phyloP scores from a whole-genome alignment of 2,329 filamentous ascomycete species.

The Aspergillus thermomutatus region DNA sequence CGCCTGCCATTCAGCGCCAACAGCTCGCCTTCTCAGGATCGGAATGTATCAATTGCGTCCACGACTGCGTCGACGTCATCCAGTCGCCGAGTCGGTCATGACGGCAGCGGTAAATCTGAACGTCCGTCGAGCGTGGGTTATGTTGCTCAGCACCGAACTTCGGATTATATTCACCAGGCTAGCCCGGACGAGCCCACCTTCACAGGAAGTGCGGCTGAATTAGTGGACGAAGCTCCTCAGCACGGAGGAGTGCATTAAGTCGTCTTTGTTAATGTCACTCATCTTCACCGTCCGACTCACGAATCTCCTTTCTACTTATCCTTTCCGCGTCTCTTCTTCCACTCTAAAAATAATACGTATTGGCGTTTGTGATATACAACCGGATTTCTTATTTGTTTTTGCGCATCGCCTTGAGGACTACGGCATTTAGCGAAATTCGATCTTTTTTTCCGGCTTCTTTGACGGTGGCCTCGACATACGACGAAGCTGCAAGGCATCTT shows the following conservation, averaged over 20 bases:
- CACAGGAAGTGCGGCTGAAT: constrained; percentile 43
- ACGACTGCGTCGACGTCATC: constrained; percentile 36
- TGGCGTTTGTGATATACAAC: constrained; percentile 14
- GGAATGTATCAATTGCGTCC: constrained; percentile 36
- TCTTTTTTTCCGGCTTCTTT: not conserved
- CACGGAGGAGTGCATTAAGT: constrained; percentile 10
- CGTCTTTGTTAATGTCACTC: not conserved
- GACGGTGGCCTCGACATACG: not conserved
- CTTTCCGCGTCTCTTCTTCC: not conserved
- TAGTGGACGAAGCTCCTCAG: constrained; percentile 36
- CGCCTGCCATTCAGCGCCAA: constrained; percentile 42
- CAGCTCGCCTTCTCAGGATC: constrained; percentile 35
- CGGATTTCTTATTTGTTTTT: constrained; percentile 5
- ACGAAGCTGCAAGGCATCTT: not conserved
- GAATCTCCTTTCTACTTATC: constrained; percentile 1
- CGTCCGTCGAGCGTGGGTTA: constrained; percentile 50
- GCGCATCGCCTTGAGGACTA: not conserved
- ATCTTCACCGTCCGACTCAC: not conserved
- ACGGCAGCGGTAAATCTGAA: constrained; percentile 22
- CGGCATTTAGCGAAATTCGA: not conserved
- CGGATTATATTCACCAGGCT: constrained; percentile 46
- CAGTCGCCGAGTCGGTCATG: constrained; percentile 27
- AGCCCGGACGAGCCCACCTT: constrained; percentile 37
- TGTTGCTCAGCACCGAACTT: constrained; percentile 47
- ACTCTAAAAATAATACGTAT: constrained; percentile 7